Evolutionary conservation across 768 basidiomycete species (phyloP).

Genomic region (Hericium erinaceus): DNA sequence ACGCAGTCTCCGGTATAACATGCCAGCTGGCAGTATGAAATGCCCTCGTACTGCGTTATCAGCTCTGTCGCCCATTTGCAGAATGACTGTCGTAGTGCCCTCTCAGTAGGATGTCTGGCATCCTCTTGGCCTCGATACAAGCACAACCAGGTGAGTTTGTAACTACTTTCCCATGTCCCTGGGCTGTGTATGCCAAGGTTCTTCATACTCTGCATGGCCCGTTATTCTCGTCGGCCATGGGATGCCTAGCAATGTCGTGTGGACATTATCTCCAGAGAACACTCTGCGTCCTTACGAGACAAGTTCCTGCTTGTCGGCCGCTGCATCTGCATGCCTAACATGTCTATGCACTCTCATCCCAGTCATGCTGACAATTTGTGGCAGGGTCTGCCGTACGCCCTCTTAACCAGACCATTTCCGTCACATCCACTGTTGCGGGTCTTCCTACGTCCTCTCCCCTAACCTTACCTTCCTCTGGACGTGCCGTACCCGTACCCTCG

Average conservation of each 20-base stretch:
- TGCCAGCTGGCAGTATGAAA: neutral
- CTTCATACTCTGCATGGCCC: neutral
- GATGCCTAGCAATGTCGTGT: neutral
- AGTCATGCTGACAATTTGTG: no score
- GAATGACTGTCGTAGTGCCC: neutral
- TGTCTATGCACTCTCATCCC: no score
- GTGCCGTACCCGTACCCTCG: no score
- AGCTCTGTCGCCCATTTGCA: neutral
- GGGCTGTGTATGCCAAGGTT: neutral
- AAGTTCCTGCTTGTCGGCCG: no score
- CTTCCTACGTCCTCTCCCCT: no score
- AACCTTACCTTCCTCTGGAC: no score
- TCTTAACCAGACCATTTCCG: no score
- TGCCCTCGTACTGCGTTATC: constrained; percentile 3
- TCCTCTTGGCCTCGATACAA: neutral
- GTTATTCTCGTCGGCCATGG: neutral
- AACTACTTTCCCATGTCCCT: neutral
- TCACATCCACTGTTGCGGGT: no score
- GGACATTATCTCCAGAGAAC: no score
- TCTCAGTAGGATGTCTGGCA: neutral
- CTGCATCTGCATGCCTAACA: no score
- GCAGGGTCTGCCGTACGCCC: no score
- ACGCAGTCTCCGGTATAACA: constrained; percentile 7
- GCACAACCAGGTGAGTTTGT: neutral
- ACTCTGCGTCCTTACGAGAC: no score